Conservation (phyloP, 208 protist genomes). For the Trypanosoma platydactyli region DNA sequence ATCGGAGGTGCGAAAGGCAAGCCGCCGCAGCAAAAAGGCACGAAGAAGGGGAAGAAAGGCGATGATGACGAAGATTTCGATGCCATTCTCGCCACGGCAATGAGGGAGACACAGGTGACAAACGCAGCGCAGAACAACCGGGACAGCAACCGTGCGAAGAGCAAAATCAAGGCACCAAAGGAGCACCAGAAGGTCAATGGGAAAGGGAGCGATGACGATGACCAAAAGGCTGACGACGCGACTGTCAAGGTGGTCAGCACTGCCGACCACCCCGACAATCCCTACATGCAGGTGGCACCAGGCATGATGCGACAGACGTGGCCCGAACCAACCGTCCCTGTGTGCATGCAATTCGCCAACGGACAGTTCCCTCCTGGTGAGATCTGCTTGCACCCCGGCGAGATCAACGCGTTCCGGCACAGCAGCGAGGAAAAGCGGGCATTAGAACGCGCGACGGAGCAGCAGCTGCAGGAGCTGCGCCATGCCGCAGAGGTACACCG, state of each 20-base stretch:
- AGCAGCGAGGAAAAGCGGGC: conserved; percentile 92
- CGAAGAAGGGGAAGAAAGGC: conserved; percentile 36
- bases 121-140: conserved; percentile 25
- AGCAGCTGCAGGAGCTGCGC: conserved; percentile 86
- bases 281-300: conserved; percentile 49
- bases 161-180: conserved; percentile 29
- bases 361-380: conserved; percentile 84
- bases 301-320: conserved; percentile 84
- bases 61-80: conserved; percentile 77
- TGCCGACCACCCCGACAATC: conserved; percentile 80
- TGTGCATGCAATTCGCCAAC: conserved; percentile 79
- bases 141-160: conserved; percentile 32
- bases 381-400: conserved; percentile 84
- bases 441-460: conserved; percentile 68
- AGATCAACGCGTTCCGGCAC: conserved; percentile 90
- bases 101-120: conserved; percentile 52
- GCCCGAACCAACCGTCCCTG: conserved; percentile 93
- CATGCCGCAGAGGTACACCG: conserved; percentile 91
- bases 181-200: conserved; percentile 24
- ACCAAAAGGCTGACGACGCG: conserved; percentile 33
- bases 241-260: conserved; percentile 42
- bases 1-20: conserved; percentile 24
- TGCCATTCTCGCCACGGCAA: conserved; percentile 59
- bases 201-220: not conserved
- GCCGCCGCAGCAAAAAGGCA: conserved; percentile 34